Conservation (phyloP, 108 stramenopile species). For the Cyclotella baltica region DNA sequence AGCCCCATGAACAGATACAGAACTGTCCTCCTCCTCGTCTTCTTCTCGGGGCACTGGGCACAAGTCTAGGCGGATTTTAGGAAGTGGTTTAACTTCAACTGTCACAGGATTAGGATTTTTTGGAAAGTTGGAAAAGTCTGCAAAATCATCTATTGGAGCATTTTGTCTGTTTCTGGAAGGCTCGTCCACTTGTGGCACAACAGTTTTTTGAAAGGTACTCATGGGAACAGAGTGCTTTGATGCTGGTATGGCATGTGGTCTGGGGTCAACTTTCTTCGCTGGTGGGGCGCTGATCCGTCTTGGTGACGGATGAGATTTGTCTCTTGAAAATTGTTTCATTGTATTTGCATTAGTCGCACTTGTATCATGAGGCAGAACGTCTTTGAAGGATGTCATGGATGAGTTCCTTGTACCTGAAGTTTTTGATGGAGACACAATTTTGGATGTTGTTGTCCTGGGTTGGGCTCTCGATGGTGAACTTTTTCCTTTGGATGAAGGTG, state of each 20-base stretch:
- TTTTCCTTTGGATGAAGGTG: conserved; percentile 10
- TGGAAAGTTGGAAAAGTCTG: conserved; percentile 40
- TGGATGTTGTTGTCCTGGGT: conserved; percentile 22
- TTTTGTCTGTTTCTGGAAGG: neutral
- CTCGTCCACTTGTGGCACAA: conserved; percentile 9
- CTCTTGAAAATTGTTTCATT: conserved; percentile 12
- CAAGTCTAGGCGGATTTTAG: conserved; percentile 85
- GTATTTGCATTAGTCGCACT: conserved; percentile 12
- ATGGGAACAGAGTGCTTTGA: neutral
- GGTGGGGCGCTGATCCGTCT: conserved; percentile 33
- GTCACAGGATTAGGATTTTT: conserved; percentile 72
- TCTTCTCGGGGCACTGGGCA: conserved; percentile 89
- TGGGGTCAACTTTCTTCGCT: conserved; percentile 31
- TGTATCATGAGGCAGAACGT: conserved; percentile 24
- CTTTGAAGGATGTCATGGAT: conserved; percentile 51
- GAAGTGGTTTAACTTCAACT: conserved; percentile 89
- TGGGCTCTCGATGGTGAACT: conserved; percentile 16
- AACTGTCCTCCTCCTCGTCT: conserved; percentile 75
- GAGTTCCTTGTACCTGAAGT: conserved; percentile 13
- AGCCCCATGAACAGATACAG: conserved; percentile 11
- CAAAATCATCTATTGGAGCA: conserved; percentile 21
- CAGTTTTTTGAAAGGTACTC: conserved; percentile 6
- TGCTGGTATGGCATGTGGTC: conserved; percentile 11
- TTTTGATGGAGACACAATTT: conserved; percentile 31
- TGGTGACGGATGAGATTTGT: conserved; percentile 17